Evolutionary conservation across 1,284 basidiomycete species (phyloP).

Genomic region (Anthracocystis walkeri): DNA sequence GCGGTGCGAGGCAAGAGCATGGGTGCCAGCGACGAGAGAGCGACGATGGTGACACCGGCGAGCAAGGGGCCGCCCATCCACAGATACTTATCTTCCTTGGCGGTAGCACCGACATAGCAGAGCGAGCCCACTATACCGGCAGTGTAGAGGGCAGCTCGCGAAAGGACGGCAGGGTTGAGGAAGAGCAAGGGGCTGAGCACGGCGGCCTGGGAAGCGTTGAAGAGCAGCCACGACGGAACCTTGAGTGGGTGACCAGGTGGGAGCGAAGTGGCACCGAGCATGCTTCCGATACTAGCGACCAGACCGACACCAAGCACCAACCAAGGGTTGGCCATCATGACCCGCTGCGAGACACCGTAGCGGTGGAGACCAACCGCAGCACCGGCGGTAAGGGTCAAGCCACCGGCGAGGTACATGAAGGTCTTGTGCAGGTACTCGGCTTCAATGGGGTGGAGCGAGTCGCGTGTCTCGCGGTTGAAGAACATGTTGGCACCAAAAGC

Average conservation of each 20-base stretch:
- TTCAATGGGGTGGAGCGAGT: constrained; percentile 51
- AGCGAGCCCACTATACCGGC: constrained; percentile 83
- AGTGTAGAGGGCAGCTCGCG: constrained; percentile 89
- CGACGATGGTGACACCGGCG: constrained; percentile 84
- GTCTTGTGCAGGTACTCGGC: constrained; percentile 78
- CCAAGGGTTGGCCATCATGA: constrained; percentile 89
- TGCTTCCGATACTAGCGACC: constrained; percentile 72
- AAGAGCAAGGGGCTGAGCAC: constrained; percentile 78
- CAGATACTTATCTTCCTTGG: constrained; percentile 84
- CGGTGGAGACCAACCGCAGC: constrained; percentile 83
- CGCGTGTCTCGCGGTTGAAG: constrained; percentile 67
- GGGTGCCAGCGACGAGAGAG: constrained; percentile 84
- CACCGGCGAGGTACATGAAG: constrained; percentile 87
- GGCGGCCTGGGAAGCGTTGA: constrained; percentile 87
- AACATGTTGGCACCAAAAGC: constrained; percentile 66
- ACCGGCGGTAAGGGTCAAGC: constrained; percentile 80
- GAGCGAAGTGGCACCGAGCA: constrained; percentile 68
- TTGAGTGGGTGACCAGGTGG: constrained; percentile 69
- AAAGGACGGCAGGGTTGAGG: constrained; percentile 84
- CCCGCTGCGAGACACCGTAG: constrained; percentile 79
- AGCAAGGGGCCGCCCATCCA: constrained; percentile 78
- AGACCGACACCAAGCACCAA: constrained; percentile 83
- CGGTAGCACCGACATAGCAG: constrained; percentile 89
- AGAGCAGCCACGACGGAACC: constrained; percentile 72
- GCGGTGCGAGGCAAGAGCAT: constrained; percentile 84